A percentile compares a stretch with the other conserved stretches of the same genome.
These are phyloP conservation scores for Goffeauzyma gilvescens DNA, from an alignment of 768 basidiomycete species.

Conservation along the genomic window DNA sequence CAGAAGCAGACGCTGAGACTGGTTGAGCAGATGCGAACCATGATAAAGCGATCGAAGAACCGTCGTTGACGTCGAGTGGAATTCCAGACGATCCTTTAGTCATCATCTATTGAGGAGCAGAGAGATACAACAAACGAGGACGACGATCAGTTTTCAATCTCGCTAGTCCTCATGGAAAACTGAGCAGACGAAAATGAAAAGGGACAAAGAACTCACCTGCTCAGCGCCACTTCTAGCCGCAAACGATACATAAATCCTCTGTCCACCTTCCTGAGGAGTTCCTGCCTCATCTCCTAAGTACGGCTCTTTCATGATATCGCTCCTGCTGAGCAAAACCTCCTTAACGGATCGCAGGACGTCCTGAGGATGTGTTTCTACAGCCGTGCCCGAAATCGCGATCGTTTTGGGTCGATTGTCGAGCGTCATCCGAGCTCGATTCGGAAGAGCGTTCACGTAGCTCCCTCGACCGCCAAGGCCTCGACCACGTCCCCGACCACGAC, in stretches of 20 bases:
- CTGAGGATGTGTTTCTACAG: constrained; percentile 36
- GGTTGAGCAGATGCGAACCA: background rate
- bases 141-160: background rate
- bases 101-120: too few species aligned
- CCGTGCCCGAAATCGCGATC: constrained; percentile 52
- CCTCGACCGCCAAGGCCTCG: constrained; percentile 41
- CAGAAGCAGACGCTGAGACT: background rate
- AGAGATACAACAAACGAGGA: background rate
- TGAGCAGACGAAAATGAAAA: background rate
- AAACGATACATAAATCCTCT: constrained; percentile 15
- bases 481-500: constrained; percentile 47
- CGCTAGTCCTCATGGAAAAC: background rate
- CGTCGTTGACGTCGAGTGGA: too few species aligned
- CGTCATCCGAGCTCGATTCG: constrained; percentile 71
- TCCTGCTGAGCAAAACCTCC: too few species aligned
- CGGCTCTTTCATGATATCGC: too few species aligned
- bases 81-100: too few species aligned
- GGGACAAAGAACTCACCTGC: constrained; percentile 9
- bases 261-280: constrained; percentile 11
- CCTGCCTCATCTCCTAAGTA: constrained; percentile 44
- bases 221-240: constrained; percentile 26
- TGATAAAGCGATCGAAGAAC: background rate
- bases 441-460: constrained; percentile 40
- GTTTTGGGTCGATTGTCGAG: constrained; percentile 76
- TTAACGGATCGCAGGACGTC: constrained; percentile 52